Conservation (phyloP, 345 rosid genomes). For the Erysimum cheiranthoides region DNA sequence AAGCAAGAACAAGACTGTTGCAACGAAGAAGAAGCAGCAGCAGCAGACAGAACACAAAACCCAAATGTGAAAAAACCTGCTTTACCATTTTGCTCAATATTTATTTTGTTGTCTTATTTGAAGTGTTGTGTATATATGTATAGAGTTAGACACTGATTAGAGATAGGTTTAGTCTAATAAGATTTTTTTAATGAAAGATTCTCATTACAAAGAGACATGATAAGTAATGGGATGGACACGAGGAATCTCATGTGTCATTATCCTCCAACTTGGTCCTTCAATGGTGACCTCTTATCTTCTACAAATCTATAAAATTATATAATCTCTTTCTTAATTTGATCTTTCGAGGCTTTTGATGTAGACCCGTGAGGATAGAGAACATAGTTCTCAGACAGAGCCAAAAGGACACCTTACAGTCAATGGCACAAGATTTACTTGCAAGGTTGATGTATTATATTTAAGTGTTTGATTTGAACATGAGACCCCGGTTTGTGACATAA, state of each 20-base stretch:
- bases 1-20: constrained; percentile 36
- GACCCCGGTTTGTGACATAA: background rate
- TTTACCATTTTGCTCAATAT: constrained; percentile 19
- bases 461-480: constrained; percentile 3
- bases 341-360: constrained; percentile 17
- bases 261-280: constrained; percentile 34
- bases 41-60: constrained; percentile 25
- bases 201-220: background rate
- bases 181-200: constrained; percentile 1
- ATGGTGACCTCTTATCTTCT: constrained; percentile 15
- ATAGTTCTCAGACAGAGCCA: background rate
- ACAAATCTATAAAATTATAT: background rate
- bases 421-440: background rate
- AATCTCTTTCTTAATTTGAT: constrained; percentile 5
- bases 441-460: background rate
- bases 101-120: background rate
- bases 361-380: constrained; percentile 27
- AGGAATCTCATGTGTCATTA: constrained; percentile 25
- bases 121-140: background rate
- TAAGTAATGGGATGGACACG: background rate
- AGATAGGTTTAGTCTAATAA: background rate
- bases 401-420: background rate
- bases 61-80: constrained; percentile 6
- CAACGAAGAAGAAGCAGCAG: constrained; percentile 13
- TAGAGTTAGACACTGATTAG: constrained; percentile 1